Evolutionary conservation across 495 filamentous ascomycete genomes (phyloP).

Genomic region (Staphylotrichum tortipilum): DNA sequence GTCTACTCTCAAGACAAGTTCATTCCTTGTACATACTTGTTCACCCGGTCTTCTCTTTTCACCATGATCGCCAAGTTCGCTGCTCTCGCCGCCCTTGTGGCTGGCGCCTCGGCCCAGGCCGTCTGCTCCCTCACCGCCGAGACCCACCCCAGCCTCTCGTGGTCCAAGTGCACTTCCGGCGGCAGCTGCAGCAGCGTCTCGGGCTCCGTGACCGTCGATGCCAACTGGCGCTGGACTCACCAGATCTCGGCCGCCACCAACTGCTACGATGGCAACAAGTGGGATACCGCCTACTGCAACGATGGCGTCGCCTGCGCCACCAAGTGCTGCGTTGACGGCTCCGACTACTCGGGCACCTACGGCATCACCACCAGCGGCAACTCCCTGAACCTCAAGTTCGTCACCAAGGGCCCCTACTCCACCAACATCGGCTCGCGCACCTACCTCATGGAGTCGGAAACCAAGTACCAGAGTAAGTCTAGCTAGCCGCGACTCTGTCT

Average conservation of each 20-base stretch:
- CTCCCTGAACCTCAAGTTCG: conserved; percentile 45
- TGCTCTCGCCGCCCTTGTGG: conserved; percentile 35
- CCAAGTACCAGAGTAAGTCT: conserved; percentile 43
- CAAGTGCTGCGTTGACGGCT: conserved; percentile 42
- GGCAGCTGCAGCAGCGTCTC: conserved; percentile 41
- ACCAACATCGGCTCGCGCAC: conserved; percentile 46
- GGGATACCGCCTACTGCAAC: conserved; percentile 35
- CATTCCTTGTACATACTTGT: conserved; percentile 1
- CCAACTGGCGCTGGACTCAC: conserved; percentile 49
- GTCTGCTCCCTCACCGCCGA: conserved; percentile 48
- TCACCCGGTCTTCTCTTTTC: too few relatives aligned
- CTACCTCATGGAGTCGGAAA: conserved; percentile 46
- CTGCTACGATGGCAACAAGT: conserved; percentile 46
- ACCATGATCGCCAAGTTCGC: conserved; percentile 30
- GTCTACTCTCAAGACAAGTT: neutral
- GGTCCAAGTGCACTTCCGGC: conserved; percentile 46
- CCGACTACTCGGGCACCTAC: conserved; percentile 41
- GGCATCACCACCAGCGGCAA: conserved; percentile 41
- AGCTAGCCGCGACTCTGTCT: too few relatives aligned
- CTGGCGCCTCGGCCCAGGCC: conserved; percentile 43
- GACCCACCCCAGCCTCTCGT: conserved; percentile 48
- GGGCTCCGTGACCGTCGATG: conserved; percentile 38
- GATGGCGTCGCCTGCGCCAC: conserved; percentile 29
- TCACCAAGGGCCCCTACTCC: conserved; percentile 42
- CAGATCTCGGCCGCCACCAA: conserved; percentile 26